Base-by-base conservation (phyloP, 192 early-diverging fungal genomes). In the Coemansia sp. region DNA sequence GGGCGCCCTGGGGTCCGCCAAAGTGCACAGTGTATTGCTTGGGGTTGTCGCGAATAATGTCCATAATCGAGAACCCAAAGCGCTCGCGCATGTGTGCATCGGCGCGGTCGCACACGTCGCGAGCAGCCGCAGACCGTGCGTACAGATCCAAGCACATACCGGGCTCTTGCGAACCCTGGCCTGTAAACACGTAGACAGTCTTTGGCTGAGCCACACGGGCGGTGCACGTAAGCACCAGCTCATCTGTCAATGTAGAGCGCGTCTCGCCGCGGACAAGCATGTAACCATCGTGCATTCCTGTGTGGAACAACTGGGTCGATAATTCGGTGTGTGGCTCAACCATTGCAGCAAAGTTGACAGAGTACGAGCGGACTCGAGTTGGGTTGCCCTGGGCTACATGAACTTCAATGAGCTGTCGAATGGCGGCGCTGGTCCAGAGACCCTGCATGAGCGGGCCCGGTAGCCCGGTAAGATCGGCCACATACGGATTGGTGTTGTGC, bases 131-230 rank as follows among this genome's bases (percentile, higher is more conserved):
- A 0, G 92, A 94, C 49, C 84, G 82, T 18, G 75, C 84, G 70
- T 95, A 98, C 43, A 96, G 82, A 32, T 90, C 92, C 90, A 94
- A 92, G 59, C 93, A 93, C 95, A 98, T 98, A 54, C 91, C 92
- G 14, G 83, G 83, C 81, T 95, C 92, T 74, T 98, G 95, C 66
- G 95, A 95, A 58, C 95, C 95, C 70, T 98, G 95, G 32, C 95
- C 95, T 43, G 95, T 98, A 64, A 98, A 98, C 29, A 94, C 90
- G 61, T 93, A 98, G 23, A 88, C 87, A 13, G 94, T 94, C 43
- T 82, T 82, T 35, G 91, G 89, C 73, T 93, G 93, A 27, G 92
- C 90, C 23, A 98, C 94, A 73, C 92, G 86, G 26, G 94, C 94
- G 26, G 85, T 87, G 55, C 93, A 91, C 47, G 83, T 84, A 19